Conservation (phyloP, 2,329 filamentous ascomycete genomes). For the Penicillium sp. region DNA sequence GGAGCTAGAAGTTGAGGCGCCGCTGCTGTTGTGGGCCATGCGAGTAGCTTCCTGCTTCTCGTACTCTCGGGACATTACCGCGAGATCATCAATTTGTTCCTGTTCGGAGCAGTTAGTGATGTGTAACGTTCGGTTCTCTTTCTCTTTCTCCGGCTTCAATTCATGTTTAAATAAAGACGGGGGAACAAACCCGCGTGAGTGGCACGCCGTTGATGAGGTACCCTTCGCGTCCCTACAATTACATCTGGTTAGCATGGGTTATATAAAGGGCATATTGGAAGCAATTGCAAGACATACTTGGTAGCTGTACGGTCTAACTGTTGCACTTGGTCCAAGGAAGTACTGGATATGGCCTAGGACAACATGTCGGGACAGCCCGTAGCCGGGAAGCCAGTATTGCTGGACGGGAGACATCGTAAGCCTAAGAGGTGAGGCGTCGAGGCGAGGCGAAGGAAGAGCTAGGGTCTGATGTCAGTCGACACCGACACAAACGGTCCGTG, state of each 20-base stretch:
- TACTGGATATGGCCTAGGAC: conserved; percentile 43
- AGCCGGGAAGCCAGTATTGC: conserved; percentile 44
- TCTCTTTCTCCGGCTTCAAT: background rate
- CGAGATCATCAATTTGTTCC: conserved; percentile 46
- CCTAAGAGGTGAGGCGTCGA: background rate
- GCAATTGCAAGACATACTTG: conserved; percentile 31
- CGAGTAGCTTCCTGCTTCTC: conserved; percentile 41
- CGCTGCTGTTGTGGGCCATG: conserved; percentile 30
- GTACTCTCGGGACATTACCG: conserved; percentile 41
- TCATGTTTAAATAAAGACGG: background rate
- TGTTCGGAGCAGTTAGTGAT: conserved; percentile 18
- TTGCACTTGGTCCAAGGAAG: conserved; percentile 41
- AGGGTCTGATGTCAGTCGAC: conserved; percentile 4
- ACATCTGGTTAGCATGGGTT: conserved; percentile 20
- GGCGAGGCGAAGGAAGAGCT: background rate
- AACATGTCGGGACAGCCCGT: conserved; percentile 42
- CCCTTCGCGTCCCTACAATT: conserved; percentile 40
- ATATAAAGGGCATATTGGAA: conserved; percentile 6
- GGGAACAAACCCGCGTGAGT: conserved; percentile 37
- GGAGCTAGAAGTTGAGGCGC: conserved; percentile 8
- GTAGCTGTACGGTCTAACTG: conserved; percentile 41
- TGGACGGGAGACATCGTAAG: conserved; percentile 31
- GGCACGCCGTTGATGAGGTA: conserved; percentile 41
- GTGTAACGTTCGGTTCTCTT: background rate
- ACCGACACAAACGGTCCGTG: conserved; percentile 7